A percentile compares a stretch with the other conserved stretches of the same genome.
Conservation (phyloP, 805 yeast species). For the Blastobotrys terrestris region DNA sequence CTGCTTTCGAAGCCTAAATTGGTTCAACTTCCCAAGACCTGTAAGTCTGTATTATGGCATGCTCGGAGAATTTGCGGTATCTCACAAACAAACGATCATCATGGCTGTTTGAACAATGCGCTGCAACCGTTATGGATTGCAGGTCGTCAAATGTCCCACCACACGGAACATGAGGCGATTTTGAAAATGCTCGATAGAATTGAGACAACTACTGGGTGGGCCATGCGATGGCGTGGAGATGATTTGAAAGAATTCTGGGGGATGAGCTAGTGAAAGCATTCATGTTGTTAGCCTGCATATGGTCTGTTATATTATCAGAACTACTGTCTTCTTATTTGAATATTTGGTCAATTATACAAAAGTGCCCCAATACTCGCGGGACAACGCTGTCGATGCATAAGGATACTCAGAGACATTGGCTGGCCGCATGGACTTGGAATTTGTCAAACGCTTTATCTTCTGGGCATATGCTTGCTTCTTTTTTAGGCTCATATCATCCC, state of each 20-base stretch:
- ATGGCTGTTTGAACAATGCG: constrained; percentile 28
- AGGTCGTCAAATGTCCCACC: constrained; percentile 26
- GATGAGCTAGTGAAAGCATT: too few relatives aligned
- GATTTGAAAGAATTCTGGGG: background rate
- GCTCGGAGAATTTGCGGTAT: constrained; percentile 37
- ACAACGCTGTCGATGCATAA: background rate
- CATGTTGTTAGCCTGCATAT: too few relatives aligned
- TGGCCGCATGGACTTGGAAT: background rate
- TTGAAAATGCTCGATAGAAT: background rate
- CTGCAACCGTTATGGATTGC: constrained; percentile 29
- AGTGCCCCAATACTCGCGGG: background rate
- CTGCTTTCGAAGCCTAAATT: constrained; percentile 37
- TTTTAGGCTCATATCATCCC: background rate
- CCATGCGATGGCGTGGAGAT: background rate
- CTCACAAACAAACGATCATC: constrained; percentile 28
- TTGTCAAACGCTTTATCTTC: background rate
- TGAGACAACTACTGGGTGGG: background rate
- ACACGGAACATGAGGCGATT: constrained; percentile 22
- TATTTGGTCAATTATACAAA: too few relatives aligned
- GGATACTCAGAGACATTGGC: background rate
- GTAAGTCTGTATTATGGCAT: constrained; percentile 35
- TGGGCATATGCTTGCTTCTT: background rate
- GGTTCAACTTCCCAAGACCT: constrained; percentile 24
- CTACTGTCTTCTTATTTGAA: too few relatives aligned
- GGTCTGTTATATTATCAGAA: too few relatives aligned